Conservation (phyloP, 495 filamentous ascomycete genomes). For the Penicillium cinerascens region DNA sequence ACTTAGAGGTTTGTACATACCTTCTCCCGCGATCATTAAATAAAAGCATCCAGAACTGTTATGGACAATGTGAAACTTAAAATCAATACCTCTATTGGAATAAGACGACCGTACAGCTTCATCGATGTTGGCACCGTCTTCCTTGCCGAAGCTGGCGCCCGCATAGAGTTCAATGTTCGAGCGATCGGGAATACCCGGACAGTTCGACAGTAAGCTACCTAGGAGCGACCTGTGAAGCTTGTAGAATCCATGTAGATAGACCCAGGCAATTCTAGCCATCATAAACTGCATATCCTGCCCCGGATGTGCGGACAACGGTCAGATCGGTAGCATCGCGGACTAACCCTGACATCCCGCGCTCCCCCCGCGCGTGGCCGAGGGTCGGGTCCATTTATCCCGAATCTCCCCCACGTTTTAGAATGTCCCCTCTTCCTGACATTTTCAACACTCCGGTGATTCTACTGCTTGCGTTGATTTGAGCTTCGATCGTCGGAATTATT, state of each 20-base stretch:
- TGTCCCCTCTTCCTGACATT: background rate
- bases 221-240: background rate
- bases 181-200: background rate
- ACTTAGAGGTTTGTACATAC: too few relatives aligned
- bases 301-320: background rate
- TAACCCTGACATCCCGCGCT: background rate
- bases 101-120: too few relatives aligned
- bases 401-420: slow-evolving; percentile 1
- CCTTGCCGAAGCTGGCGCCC: too few relatives aligned
- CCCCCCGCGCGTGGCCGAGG: background rate
- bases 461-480: background rate
- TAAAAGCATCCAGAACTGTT: too few relatives aligned
- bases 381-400: slow-evolving; percentile 1
- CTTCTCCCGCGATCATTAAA: too few relatives aligned
- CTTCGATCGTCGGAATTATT: background rate
- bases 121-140: too few relatives aligned
- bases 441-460: background rate
- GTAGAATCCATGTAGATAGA: background rate
- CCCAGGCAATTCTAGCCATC: background rate
- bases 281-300: background rate
- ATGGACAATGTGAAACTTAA: too few relatives aligned
- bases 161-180: too few relatives aligned
- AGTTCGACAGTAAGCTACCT: background rate
- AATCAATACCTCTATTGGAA: too few relatives aligned
- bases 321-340: background rate